Conservation (phyloP, 306 rosid genomes). For the Sicyos baderoa region DNA sequence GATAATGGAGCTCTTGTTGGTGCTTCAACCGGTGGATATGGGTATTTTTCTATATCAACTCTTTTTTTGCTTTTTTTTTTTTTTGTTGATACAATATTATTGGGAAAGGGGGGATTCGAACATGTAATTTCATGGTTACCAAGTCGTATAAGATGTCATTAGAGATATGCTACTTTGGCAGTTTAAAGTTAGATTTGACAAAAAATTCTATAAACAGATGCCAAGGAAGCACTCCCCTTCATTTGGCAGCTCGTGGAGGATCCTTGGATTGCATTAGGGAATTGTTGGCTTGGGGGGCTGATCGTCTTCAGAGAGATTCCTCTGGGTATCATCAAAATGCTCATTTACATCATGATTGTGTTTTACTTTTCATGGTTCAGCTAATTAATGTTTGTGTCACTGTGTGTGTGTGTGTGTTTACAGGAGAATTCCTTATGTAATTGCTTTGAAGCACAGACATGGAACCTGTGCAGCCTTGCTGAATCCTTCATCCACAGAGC, state of each 20-base stretch:
- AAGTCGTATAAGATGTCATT: too few species aligned
- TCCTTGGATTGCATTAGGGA: slow-evolving; percentile 80
- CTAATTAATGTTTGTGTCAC: not conserved
- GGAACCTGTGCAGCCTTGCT: slow-evolving; percentile 82
- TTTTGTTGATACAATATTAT: too few species aligned
- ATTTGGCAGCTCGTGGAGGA: slow-evolving; percentile 95
- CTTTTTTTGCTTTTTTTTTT: too few species aligned
- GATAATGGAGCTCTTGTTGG: slow-evolving; percentile 81
- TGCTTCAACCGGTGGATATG: slow-evolving; percentile 81
- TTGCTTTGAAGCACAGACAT: slow-evolving; percentile 71
- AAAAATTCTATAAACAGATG: slow-evolving; percentile 44
- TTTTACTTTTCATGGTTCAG: not conserved
- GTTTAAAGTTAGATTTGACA: slow-evolving; percentile 21
- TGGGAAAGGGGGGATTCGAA: too few species aligned
- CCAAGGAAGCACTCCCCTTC: slow-evolving; percentile 91
- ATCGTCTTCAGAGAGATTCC: slow-evolving; percentile 84
- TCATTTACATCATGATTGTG: slow-evolving; percentile 7
- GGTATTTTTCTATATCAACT: slow-evolving; percentile 34
- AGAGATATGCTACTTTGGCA: too few species aligned
- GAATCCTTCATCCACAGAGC: slow-evolving; percentile 83
- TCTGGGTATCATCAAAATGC: slow-evolving; percentile 52
- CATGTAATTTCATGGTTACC: too few species aligned
- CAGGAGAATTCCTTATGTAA: slow-evolving; percentile 81
- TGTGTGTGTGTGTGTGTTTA: too few species aligned
- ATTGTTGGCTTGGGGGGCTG: slow-evolving; percentile 95